phyloP scores from a whole-genome alignment of 2,329 filamentous ascomycete species.

The Hysterium pulicare region DNA sequence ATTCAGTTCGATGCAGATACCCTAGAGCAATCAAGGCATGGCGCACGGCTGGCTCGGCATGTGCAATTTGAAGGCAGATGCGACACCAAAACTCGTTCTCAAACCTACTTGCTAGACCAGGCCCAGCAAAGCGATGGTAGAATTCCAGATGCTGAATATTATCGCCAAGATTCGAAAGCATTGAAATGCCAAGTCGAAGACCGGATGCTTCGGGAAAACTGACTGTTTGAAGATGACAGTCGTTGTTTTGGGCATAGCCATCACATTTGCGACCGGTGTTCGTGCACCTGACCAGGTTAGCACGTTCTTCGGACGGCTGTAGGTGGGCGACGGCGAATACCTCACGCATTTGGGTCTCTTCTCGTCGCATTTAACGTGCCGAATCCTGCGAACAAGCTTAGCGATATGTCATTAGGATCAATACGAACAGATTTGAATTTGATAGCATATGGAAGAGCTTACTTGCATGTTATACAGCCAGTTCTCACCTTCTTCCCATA shows the following conservation, averaged over 20 bases:
- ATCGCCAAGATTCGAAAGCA: conserved; percentile 12
- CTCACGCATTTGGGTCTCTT: conserved; percentile 16
- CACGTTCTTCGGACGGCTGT: neutral
- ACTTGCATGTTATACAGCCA: conserved; percentile 26
- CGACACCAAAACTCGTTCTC: conserved; percentile 41
- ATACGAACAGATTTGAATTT: neutral
- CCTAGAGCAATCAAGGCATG: conserved; percentile 45
- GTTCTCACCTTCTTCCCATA: conserved; percentile 22
- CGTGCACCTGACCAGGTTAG: conserved; percentile 21
- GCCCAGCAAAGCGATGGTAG: conserved; percentile 41
- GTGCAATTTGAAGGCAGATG: conserved; percentile 41
- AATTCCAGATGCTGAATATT: conserved; percentile 31
- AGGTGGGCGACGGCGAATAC: conserved; percentile 9
- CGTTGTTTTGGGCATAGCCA: conserved; percentile 16
- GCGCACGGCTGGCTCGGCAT: conserved; percentile 40
- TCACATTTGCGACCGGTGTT: conserved; percentile 29
- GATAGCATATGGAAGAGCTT: conserved; percentile 3
- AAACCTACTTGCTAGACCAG: conserved; percentile 34
- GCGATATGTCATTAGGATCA: neutral
- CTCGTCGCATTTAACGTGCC: conserved; percentile 24
- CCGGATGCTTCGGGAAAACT: conserved; percentile 1
- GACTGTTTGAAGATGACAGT: conserved; percentile 3
- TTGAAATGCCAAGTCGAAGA: conserved; percentile 8
- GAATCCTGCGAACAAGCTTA: conserved; percentile 13
- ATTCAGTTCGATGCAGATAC: conserved; percentile 27